Evolutionary conservation across 2,329 filamentous ascomycete genomes (phyloP).

Genomic region (Claviceps sp.): DNA sequence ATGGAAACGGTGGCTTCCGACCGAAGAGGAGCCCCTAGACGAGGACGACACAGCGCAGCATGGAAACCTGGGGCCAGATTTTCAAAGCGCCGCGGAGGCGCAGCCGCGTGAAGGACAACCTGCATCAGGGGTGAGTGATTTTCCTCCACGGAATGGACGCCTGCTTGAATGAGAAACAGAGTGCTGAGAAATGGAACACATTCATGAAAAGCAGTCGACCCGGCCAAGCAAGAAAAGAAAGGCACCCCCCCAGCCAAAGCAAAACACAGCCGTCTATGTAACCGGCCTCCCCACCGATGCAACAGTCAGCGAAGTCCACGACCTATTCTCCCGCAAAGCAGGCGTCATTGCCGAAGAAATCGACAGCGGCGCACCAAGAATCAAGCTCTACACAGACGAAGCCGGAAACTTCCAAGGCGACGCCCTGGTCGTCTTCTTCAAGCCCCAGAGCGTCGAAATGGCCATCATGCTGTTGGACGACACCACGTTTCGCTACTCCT

Average conservation of each 20-base stretch:
- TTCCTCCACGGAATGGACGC: too few species aligned
- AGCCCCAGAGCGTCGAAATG: slow-evolving; percentile 80
- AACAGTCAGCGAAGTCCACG: slow-evolving; percentile 65
- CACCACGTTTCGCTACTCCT: slow-evolving; percentile 58
- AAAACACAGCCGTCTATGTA: slow-evolving; percentile 88
- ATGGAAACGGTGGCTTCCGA: slow-evolving; percentile 61
- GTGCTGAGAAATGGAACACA: neutral
- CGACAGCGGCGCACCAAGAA: slow-evolving; percentile 71
- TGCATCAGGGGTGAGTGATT: slow-evolving; percentile 28
- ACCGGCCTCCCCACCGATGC: slow-evolving; percentile 74
- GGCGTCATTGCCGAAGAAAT: slow-evolving; percentile 92
- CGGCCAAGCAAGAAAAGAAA: slow-evolving; percentile 33
- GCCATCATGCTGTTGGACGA: slow-evolving; percentile 73
- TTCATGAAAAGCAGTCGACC: slow-evolving; percentile 1
- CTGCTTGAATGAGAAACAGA: neutral
- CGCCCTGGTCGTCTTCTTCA: slow-evolving; percentile 86
- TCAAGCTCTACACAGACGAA: slow-evolving; percentile 83
- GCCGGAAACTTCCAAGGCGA: slow-evolving; percentile 85
- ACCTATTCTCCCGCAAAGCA: slow-evolving; percentile 70
- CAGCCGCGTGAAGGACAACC: slow-evolving; percentile 27
- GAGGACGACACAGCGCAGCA: slow-evolving; percentile 13
- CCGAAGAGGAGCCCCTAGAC: slow-evolving; percentile 31
- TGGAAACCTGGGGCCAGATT: neutral
- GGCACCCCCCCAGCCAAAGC: slow-evolving; percentile 35
- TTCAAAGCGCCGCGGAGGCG: slow-evolving; percentile 20